Evolutionary conservation across 768 basidiomycete genomes (phyloP), one percentile per base, ranked within the genome.

Genomic region (Epithele typhae): DNA sequence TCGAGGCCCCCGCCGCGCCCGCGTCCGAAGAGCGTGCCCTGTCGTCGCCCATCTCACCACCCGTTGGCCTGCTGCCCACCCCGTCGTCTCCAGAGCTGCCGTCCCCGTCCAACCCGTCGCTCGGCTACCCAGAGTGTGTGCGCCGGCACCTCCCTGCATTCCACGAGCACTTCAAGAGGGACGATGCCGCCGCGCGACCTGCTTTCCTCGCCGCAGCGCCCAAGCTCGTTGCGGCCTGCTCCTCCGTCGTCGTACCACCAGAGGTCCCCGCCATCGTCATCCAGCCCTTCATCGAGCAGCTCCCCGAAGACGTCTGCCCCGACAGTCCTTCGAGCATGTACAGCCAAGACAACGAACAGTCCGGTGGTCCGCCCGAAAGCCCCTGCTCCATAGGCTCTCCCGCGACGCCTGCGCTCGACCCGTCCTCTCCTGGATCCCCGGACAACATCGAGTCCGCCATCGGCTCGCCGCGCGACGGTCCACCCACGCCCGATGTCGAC

Each of bases 81-180:
- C n/a, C n/a, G n/a, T n/a, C n/a, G n/a, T n/a, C n/a, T n/a, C n/a
- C n/a, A n/a, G n/a, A n/a, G n/a, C n/a, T n/a, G n/a, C n/a, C n/a
- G n/a, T n/a, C n/a, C n/a, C n/a, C n/a, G n/a, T n/a, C 42, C 37
- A 42, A 47, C 41, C 35, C 51, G n/a, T 21, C 42, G 6, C 32
- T 44, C 25, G 37, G 19, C 5, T 52, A 44, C 25, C 46, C 46
- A 25, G 46, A 47, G 18, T 52, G 51, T 46, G 38, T 52, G 34
- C 51, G 51, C 19, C 51, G 41, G 34, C 39, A 52, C 43, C 37
- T 48, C 6, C 18, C 32, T 12, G 37, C 43, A 24, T 36, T 48
- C 34, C 51, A 38, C 18, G 51, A 48, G n/a, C 46, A 48, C 9
- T 40, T 14, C 27, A 30, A 30, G 27, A 30, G 14, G 14, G 27